These are phyloP conservation scores for Ascosphaera acerosa DNA, from an alignment of 2,329 filamentous ascomycete species.

Conservation along the genomic window DNA sequence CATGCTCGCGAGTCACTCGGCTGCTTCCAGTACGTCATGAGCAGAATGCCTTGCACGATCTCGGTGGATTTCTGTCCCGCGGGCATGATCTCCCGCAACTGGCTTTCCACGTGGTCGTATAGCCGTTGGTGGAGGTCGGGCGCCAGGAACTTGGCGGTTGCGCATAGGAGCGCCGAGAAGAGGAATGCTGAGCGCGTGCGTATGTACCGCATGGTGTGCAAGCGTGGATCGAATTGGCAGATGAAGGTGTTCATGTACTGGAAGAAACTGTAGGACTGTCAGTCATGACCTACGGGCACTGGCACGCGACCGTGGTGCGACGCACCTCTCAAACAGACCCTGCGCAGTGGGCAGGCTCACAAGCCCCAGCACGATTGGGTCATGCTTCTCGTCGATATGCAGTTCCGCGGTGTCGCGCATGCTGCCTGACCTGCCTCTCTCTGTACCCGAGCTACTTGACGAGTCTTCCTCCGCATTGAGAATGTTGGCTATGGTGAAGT, in stretches of 20 bases:
- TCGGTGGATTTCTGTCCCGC: constrained; percentile 16
- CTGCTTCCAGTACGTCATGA: constrained; percentile 20
- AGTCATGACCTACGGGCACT: background rate
- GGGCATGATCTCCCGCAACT: constrained; percentile 10
- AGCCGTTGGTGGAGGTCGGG: constrained; percentile 11
- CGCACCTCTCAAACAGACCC: constrained; percentile 11
- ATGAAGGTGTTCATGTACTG: constrained; percentile 18
- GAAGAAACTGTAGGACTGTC: constrained; percentile 12
- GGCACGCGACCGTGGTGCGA: background rate
- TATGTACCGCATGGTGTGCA: constrained; percentile 17
- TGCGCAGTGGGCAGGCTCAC: constrained; percentile 9
- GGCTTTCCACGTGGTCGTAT: constrained; percentile 11
- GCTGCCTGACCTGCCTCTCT: background rate
- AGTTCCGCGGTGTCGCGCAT: constrained; percentile 1
- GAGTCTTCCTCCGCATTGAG: constrained; percentile 6
- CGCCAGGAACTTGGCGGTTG: constrained; percentile 15
- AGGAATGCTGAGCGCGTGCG: constrained; percentile 15
- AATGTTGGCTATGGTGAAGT: constrained; percentile 7
- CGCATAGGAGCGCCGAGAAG: constrained; percentile 13
- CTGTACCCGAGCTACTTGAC: background rate
- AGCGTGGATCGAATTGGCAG: constrained; percentile 15
- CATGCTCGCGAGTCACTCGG: constrained; percentile 18
- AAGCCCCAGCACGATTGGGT: constrained; percentile 10
- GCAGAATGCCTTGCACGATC: constrained; percentile 14
- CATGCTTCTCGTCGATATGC: constrained; percentile 6